phyloP scores from a whole-genome alignment of 1,139 yeast genomes.

The Zygosaccharomyces pseudobailii region DNA sequence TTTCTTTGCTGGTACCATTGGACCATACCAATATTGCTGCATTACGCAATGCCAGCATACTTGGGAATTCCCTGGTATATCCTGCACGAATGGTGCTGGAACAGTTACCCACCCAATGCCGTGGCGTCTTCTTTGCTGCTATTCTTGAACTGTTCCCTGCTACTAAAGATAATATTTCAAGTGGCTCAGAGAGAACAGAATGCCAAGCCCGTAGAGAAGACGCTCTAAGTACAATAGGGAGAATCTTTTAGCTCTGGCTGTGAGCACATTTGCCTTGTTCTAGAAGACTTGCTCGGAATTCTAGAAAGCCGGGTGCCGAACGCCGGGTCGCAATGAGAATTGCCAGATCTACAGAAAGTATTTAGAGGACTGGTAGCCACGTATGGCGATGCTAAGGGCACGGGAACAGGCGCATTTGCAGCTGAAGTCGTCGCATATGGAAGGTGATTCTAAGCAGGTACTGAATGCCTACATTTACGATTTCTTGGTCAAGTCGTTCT shows the following conservation, averaged over 20 bases:
- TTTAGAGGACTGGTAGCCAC: background rate
- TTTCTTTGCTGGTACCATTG: constrained; percentile 89
- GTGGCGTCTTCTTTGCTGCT: constrained; percentile 24
- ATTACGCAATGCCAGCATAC: constrained; percentile 37
- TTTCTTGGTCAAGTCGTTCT: constrained; percentile 69
- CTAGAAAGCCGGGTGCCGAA: background rate
- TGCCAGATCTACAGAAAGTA: background rate
- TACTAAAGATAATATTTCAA: constrained; percentile 10
- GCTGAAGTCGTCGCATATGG: background rate
- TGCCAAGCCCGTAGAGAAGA: background rate
- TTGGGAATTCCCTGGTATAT: constrained; percentile 32
- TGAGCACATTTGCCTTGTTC: background rate
- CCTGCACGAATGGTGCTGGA: constrained; percentile 68
- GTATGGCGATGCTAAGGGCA: background rate
- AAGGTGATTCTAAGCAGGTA: constrained; percentile 35
- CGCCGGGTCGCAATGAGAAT: background rate
- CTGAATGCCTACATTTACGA: constrained; percentile 85
- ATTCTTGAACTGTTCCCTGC: constrained; percentile 19
- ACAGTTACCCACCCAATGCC: constrained; percentile 55
- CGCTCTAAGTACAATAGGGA: background rate
- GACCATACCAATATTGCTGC: constrained; percentile 68
- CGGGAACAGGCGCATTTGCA: background rate
- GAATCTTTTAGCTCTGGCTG: background rate
- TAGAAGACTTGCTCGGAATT: background rate
- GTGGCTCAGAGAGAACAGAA: background rate